Evolutionary conservation across 768 basidiomycete species (phyloP).

Genomic region (Termitomyces sp.): DNA sequence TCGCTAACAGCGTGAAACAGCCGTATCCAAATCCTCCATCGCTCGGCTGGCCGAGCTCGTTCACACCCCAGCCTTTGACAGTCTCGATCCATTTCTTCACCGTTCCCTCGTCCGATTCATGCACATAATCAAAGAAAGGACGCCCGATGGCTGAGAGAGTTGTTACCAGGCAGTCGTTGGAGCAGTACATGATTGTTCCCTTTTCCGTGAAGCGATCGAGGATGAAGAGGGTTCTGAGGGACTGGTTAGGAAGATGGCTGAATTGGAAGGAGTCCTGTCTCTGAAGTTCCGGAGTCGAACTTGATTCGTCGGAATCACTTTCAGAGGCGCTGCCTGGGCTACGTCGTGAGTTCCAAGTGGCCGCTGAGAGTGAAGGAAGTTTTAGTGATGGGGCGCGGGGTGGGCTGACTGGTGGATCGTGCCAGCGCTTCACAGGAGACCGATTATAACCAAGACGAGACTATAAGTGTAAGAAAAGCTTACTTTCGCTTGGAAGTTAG

Average conservation of each 20-base stretch:
- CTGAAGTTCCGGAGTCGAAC: slow-evolving; percentile 15
- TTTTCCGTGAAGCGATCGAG: slow-evolving; percentile 70
- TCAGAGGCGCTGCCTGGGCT: slow-evolving; percentile 12
- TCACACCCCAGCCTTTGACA: slow-evolving; percentile 82
- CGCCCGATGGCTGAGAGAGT: slow-evolving; percentile 58
- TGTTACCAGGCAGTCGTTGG: slow-evolving; percentile 65
- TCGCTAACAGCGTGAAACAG: slow-evolving; percentile 52
- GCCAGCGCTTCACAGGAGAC: slow-evolving; percentile 50
- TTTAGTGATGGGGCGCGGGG: slow-evolving; percentile 36
- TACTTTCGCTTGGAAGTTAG: slow-evolving; percentile 53
- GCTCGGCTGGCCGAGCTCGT: slow-evolving; percentile 78
- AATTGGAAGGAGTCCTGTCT: slow-evolving; percentile 40
- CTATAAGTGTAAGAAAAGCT: slow-evolving; percentile 2
- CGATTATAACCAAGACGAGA: not conserved
- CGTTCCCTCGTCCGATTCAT: slow-evolving; percentile 54
- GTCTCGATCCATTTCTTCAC: slow-evolving; percentile 74
- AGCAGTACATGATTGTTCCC: slow-evolving; percentile 67
- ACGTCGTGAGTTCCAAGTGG: slow-evolving; percentile 22
- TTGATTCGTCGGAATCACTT: slow-evolving; percentile 15
- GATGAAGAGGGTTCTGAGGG: slow-evolving; percentile 75
- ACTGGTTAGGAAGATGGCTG: slow-evolving; percentile 63
- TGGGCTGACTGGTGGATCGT: slow-evolving; percentile 63
- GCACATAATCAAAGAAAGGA: slow-evolving; percentile 75
- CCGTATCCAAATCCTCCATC: slow-evolving; percentile 86
- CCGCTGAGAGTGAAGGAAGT: slow-evolving; percentile 25